Base-by-base conservation (phyloP, 2,329 filamentous ascomycete genomes). In the Microdochium paspali region DNA sequence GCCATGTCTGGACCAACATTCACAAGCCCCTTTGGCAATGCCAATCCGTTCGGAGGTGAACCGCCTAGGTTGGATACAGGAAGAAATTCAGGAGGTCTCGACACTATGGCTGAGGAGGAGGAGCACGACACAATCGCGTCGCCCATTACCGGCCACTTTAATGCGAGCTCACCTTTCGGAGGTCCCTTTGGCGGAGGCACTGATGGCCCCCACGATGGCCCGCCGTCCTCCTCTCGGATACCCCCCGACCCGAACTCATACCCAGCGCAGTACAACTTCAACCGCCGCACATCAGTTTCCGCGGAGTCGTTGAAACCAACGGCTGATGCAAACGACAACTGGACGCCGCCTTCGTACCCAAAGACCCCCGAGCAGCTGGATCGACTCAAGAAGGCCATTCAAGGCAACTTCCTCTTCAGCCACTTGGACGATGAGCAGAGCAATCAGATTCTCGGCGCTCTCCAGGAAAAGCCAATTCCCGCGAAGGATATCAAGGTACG, bases 341-440 rank as follows among this genome's bases (percentile, higher is more conserved):
- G 91, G 90, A 79, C 83, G 25, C 89, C 93, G 9, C 93, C 93
- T 2, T 79, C 79, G 58, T 89, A 93, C 64, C 79, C 82, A 53
- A 98, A 98, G 73, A 80, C 86, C 0, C 61, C 75, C 1, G 90
- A 95, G 13, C 93, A 97, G 69, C 67, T 94, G 43, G 70, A 75
- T 18, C 84, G 93, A 48, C 76, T 98, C 51, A 85, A 85, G 65
- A 78, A 74, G 30, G 87, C 93, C 30, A 93, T 98, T 50, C 79
- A 85, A 50, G 81, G 82, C 63, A 97, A 97, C 68, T 96, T 97
- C 63, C 74, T 98, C 51, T 97, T 97, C 69, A 88, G 84, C 53
- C 89, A 95, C 62, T 77, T 97, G 32, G 93, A 97, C 55, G 93
- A 97, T 56, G 93, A 97, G 56, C 90, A 95, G 67, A 87, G 84